Base-by-base conservation (phyloP, 163 green algal species). In the Scenedesmus sp. region DNA sequence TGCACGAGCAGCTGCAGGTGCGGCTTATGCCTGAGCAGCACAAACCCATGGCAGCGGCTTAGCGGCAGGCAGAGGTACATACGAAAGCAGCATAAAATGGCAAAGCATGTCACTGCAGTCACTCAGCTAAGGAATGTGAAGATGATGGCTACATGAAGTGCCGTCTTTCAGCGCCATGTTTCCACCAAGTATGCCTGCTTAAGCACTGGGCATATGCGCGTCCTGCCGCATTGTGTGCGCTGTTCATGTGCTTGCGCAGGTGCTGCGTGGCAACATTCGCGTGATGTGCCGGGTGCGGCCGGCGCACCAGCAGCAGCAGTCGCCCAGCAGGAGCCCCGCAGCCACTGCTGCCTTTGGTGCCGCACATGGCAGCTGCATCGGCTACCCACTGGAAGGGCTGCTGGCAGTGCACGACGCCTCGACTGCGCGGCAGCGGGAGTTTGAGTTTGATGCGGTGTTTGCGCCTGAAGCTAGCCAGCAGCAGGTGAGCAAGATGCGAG, bases 261-360 rank as follows among this genome's bases (percentile, higher is more conserved):
- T 99, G 90, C 94, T 99, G 15, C 96, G 97, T n/a, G 98, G 98
- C 90, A 99, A 99, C 91, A 99, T 99, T 84, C 95, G 98, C 7
- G 98, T 99, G 18, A 99, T 99, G 94, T 99, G 97, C 94, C 94
- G 98, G 9, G 94, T 99, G 26, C 94, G 96, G 18, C 98, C 97
- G 0, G 87, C 94, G 91, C 9, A 34, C 82, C 88, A 55, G 88
- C 46, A 34, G 86, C 88, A 55, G 88, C 46, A 86, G 4, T 86
- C 79, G 57, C 79, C 79, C 3, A 55, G 60, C 84, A 57, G 84
- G 16, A 34, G 66, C 62, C 5, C 20, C 23, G 18, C 26, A 26
- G n/a, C 74, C 20, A 54, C 87, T 56, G 76, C 18, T 66, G 59
- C 12, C 2, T 23, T 26, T 18, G 82, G 34, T 8, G 46, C 66